A percentile compares a stretch with the other conserved stretches of the same genome.
phyloP scores from a whole-genome alignment of 176 grass and related monocot species.

The Oropetium thomaeum region DNA sequence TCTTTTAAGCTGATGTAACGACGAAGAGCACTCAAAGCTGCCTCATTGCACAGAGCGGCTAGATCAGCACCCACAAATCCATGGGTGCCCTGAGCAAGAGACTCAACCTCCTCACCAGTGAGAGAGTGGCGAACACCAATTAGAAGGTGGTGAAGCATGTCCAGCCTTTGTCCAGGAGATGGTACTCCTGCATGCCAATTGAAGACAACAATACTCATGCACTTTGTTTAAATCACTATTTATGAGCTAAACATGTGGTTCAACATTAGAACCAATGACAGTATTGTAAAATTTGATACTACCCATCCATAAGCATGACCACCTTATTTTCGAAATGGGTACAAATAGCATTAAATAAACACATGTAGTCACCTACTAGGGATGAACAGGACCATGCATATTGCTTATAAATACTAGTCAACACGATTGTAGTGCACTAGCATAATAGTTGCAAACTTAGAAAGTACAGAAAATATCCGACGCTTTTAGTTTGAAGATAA shows the following conservation, averaged over 20 bases:
- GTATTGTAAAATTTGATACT: conserved; percentile 8
- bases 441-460: background rate
- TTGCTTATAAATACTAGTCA: background rate
- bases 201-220: background rate
- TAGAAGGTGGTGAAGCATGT: conserved; percentile 69
- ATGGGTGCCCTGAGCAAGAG: conserved; percentile 65
- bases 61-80: conserved; percentile 98
- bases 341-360: background rate
- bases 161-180: conserved; percentile 74
- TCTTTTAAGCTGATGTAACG: conserved; percentile 52
- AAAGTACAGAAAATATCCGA: conserved; percentile 5
- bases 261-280: background rate
- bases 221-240: background rate
- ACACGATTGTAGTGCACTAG: background rate
- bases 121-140: conserved; percentile 63
- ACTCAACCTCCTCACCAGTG: conserved; percentile 37
- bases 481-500: background rate
- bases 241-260: conserved; percentile 9
- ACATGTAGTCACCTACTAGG: background rate
- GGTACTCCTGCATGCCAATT: conserved; percentile 69
- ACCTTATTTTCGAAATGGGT: background rate
- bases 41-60: conserved; percentile 83
- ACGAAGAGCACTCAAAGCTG: conserved; percentile 64
- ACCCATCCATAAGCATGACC: background rate
- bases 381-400: background rate